A percentile compares a stretch with the other conserved stretches of the same genome.
Evolutionary conservation across 768 basidiomycete genomes (phyloP).

Genomic region (Boletus tylopilopsis): DNA sequence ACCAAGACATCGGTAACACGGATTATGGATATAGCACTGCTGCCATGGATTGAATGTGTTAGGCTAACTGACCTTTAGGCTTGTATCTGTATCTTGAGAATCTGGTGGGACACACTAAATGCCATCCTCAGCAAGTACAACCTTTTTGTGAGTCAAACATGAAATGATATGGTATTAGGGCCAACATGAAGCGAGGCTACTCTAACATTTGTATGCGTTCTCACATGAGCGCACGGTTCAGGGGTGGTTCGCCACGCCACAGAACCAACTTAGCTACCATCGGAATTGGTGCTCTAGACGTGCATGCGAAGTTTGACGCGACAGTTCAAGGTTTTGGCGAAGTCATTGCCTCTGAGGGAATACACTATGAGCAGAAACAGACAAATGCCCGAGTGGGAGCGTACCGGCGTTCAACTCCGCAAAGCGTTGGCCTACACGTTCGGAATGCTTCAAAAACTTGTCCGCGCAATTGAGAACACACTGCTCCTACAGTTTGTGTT

Average conservation of each 20-base stretch:
- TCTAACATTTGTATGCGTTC: conserved; percentile 18
- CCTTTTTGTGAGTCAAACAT: not conserved
- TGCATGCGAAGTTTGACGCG: not conserved
- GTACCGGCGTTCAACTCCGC: conserved; percentile 89
- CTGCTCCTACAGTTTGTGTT: conserved; percentile 55
- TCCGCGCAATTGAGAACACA: conserved; percentile 94
- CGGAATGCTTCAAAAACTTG: conserved; percentile 97
- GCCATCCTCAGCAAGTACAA: not conserved
- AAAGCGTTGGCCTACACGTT: conserved; percentile 87
- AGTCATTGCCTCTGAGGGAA: conserved; percentile 30
- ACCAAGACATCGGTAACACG: not conserved
- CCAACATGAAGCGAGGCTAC: conserved; percentile 7
- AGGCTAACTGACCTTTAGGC: not conserved
- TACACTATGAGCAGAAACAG: not conserved
- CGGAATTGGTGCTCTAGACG: not conserved
- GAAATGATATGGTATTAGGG: conserved; percentile 14
- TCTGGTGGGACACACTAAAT: not conserved
- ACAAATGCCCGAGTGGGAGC: conserved; percentile 24
- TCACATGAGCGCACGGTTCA: conserved; percentile 12
- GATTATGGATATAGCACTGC: not conserved
- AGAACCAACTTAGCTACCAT: conserved; percentile 4
- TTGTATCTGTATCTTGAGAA: not conserved
- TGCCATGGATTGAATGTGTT: not conserved
- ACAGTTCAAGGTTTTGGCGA: conserved; percentile 28
- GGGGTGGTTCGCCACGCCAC: conserved; percentile 11